phyloP scores from a whole-genome alignment of 1,284 basidiomycete species.

The Boletus smithii region DNA sequence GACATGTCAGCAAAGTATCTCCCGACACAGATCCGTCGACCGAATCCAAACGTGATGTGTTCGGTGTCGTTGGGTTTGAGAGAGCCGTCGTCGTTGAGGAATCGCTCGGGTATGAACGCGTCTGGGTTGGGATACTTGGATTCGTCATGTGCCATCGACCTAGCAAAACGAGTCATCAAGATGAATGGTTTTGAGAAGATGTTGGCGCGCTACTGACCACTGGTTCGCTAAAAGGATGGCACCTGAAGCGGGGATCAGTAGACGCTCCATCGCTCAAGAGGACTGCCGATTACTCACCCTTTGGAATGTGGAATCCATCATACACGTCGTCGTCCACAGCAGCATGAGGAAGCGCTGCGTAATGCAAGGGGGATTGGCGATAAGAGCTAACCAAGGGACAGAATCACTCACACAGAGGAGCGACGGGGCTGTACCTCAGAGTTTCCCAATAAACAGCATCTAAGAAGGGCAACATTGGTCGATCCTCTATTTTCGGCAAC shows the following conservation, averaged over 20 bases:
- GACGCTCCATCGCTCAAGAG: background rate
- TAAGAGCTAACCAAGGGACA: background rate
- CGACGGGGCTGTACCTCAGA: constrained; percentile 8
- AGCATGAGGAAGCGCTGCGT: constrained; percentile 11
- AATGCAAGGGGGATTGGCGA: background rate
- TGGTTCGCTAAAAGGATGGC: constrained; percentile 9
- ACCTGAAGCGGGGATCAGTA: background rate
- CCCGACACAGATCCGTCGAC: constrained; percentile 9
- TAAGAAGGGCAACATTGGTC: constrained; percentile 30
- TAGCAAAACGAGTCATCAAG: background rate
- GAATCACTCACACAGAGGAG: constrained; percentile 15
- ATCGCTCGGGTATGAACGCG: constrained; percentile 12
- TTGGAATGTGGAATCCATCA: constrained; percentile 11
- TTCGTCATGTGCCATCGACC: constrained; percentile 13
- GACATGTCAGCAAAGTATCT: constrained; percentile 14
- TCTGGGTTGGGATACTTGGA: constrained; percentile 6
- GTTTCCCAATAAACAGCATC: constrained; percentile 32
- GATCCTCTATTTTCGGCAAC: constrained; percentile 33
- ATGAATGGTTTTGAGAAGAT: no score
- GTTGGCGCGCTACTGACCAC: constrained; percentile 1
- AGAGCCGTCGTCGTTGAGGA: constrained; percentile 10
- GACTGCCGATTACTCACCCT: constrained; percentile 2
- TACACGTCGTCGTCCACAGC: constrained; percentile 13
- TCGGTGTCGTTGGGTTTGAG: constrained; percentile 2
- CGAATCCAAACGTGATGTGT: constrained; percentile 10